Conservation (phyloP, 2,329 filamentous ascomycete species). For the Coniochaeta hoffmannii region DNA sequence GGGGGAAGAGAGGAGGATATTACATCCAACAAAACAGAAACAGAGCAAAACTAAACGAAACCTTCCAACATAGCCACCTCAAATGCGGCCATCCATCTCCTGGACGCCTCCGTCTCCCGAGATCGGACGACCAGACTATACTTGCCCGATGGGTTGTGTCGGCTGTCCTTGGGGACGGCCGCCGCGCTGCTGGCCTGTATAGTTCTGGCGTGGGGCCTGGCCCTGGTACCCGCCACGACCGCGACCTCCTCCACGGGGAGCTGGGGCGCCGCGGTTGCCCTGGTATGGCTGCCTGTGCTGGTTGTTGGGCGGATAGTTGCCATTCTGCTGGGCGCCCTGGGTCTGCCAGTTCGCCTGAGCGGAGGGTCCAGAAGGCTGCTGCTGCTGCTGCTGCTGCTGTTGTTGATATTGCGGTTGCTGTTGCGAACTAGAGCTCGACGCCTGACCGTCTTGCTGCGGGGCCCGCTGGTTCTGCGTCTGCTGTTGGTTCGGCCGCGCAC, state of each 20-base stretch:
- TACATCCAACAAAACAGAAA: not conserved
- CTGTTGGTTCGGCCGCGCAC: not conserved
- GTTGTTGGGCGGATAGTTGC: constrained; percentile 11
- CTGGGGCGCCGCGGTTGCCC: constrained; percentile 25
- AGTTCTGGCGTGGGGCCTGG: constrained; percentile 18
- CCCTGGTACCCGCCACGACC: constrained; percentile 20
- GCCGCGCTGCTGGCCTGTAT: constrained; percentile 19
- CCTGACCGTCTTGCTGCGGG: not conserved
- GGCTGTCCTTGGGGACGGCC: constrained; percentile 1
- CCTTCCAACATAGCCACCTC: not conserved
- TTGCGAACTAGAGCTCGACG: not conserved
- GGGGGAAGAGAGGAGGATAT: not conserved
- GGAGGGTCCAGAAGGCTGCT: constrained; percentile 7
- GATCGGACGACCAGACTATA: not conserved
- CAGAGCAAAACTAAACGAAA: not conserved
- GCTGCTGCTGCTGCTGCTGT: constrained; percentile 8
- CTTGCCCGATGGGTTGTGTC: not conserved
- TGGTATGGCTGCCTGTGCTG: constrained; percentile 31
- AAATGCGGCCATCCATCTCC: not conserved
- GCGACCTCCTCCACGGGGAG: constrained; percentile 27
- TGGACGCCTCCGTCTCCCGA: not conserved
- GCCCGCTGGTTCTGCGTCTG: not conserved
- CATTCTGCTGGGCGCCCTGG: constrained; percentile 30
- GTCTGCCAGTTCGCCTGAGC: constrained; percentile 33
- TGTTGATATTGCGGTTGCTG: constrained; percentile 6